A percentile compares a stretch with the other conserved stretches of the same genome.
Evolutionary conservation across 1,139 yeast genomes (phyloP).

Genomic region (Hyphopichia pseudoburtonii): DNA sequence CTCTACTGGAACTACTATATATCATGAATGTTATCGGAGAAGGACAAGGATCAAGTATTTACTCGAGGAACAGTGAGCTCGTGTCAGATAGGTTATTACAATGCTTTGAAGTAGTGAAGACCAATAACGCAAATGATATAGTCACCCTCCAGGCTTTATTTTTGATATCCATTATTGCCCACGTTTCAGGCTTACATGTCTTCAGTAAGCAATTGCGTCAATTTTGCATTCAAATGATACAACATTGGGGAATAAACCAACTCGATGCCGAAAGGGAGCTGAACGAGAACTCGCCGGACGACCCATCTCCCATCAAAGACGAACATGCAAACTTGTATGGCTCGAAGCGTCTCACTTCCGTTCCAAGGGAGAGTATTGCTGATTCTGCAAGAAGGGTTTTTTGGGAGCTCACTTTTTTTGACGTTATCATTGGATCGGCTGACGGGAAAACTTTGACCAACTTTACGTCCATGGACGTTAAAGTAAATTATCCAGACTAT

Average conservation of each 20-base stretch:
- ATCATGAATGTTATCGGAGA: conserved; percentile 48
- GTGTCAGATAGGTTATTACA: conserved; percentile 33
- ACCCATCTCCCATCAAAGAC: background rate
- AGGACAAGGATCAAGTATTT: conserved; percentile 38
- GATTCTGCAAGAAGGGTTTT: conserved; percentile 44
- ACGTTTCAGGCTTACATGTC: conserved; percentile 48
- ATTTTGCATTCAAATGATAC: conserved; percentile 34
- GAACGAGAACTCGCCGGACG: conserved; percentile 7
- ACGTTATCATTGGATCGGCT: conserved; percentile 51
- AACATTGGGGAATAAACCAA: conserved; percentile 32
- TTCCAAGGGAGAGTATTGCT: conserved; percentile 15
- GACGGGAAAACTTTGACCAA: conserved; percentile 47
- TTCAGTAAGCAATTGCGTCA: conserved; percentile 38
- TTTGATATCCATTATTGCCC: conserved; percentile 40
- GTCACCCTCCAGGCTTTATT: conserved; percentile 41
- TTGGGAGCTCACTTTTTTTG: conserved; percentile 51
- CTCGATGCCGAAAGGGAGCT: too few relatives aligned
- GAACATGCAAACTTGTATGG: conserved; percentile 5
- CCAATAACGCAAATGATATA: conserved; percentile 27
- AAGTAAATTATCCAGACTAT: conserved; percentile 33
- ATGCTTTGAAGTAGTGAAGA: conserved; percentile 31
- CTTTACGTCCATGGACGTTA: conserved; percentile 29
- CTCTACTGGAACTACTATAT: conserved; percentile 37
- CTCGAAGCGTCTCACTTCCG: conserved; percentile 15
- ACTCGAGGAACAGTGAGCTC: conserved; percentile 29